A percentile compares a stretch with the other conserved stretches of the same genome.
phyloP scores from a whole-genome alignment of 495 filamentous ascomycete species.

The Glonium stellatum region DNA sequence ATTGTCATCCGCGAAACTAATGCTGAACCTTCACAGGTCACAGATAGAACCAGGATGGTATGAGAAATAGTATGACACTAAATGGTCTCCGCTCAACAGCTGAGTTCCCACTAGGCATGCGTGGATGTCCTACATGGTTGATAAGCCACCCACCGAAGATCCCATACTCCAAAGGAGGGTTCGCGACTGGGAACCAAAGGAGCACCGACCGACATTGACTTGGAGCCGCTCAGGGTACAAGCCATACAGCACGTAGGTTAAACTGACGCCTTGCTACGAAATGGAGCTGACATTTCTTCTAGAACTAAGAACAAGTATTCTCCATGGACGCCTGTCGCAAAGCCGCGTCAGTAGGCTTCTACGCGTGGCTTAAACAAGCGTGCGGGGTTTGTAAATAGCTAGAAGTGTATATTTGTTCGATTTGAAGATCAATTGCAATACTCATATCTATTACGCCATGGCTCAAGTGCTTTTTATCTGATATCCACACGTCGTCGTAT shows the following conservation, averaged over 20 bases:
- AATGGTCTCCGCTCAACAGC: constrained; percentile 4
- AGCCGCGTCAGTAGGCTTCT: constrained; percentile 19
- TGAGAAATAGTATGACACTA: constrained; percentile 13
- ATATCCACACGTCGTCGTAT: too few species aligned
- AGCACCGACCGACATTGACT: constrained; percentile 71
- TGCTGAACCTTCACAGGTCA: constrained; percentile 38
- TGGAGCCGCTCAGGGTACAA: constrained; percentile 71
- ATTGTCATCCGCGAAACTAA: constrained; percentile 1
- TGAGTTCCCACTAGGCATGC: constrained; percentile 59
- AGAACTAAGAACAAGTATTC: constrained; percentile 37
- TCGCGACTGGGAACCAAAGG: constrained; percentile 66
- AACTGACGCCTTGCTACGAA: background rate
- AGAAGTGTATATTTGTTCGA: background rate
- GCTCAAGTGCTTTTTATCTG: too few species aligned
- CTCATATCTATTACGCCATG: too few species aligned
- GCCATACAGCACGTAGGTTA: constrained; percentile 85
- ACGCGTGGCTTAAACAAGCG: background rate
- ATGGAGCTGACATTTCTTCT: constrained; percentile 14
- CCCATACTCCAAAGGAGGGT: constrained; percentile 56
- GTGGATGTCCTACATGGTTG: constrained; percentile 90
- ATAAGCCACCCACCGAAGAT: constrained; percentile 76
- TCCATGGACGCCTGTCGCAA: constrained; percentile 36
- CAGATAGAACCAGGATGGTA: constrained; percentile 95
- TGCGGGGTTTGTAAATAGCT: constrained; percentile 1
- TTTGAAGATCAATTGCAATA: background rate